phyloP scores from a whole-genome alignment of 768 basidiomycete species.

The Gymnopilus dilepis region DNA sequence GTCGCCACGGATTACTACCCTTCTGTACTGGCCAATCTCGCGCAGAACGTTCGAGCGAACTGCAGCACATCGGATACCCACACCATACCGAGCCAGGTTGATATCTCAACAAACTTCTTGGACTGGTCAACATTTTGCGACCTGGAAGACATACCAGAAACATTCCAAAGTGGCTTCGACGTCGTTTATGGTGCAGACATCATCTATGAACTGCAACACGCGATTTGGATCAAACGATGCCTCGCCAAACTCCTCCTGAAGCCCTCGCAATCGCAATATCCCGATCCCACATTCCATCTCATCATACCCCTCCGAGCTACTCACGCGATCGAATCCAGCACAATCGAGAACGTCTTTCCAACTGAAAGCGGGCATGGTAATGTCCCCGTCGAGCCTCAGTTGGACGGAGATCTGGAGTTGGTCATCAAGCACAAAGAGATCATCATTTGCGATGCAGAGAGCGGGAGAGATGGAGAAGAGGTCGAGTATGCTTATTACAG shows the following conservation, averaged over 20 bases:
- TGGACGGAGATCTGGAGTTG: conserved; percentile 36
- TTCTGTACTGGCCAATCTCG: conserved; percentile 72
- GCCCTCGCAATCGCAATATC: conserved; percentile 17
- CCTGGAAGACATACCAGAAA: conserved; percentile 11
- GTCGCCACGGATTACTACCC: conserved; percentile 83
- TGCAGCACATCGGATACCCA: conserved; percentile 33
- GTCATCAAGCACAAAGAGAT: conserved; percentile 58
- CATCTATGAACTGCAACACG: conserved; percentile 76
- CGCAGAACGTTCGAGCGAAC: conserved; percentile 63
- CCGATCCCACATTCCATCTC: conserved; percentile 61
- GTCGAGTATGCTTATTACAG: conserved; percentile 75
- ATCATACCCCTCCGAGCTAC: conserved; percentile 78
- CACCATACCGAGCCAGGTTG: conserved; percentile 11
- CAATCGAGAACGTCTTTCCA: conserved; percentile 61
- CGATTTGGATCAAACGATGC: conserved; percentile 70
- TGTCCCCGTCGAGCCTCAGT: background rate
- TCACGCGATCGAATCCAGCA: conserved; percentile 60
- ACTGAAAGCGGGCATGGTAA: background rate
- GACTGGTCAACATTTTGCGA: conserved; percentile 63
- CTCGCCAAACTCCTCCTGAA: conserved; percentile 54
- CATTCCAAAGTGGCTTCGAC: conserved; percentile 57
- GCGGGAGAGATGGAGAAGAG: conserved; percentile 45
- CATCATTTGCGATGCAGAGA: conserved; percentile 58
- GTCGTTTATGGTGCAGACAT: conserved; percentile 84
- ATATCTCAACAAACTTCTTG: conserved; percentile 38